A percentile compares a stretch with the other conserved stretches of the same genome.
Evolutionary conservation across 164 flowering plant species (phyloP).

Genomic region (Stephania japonica): DNA sequence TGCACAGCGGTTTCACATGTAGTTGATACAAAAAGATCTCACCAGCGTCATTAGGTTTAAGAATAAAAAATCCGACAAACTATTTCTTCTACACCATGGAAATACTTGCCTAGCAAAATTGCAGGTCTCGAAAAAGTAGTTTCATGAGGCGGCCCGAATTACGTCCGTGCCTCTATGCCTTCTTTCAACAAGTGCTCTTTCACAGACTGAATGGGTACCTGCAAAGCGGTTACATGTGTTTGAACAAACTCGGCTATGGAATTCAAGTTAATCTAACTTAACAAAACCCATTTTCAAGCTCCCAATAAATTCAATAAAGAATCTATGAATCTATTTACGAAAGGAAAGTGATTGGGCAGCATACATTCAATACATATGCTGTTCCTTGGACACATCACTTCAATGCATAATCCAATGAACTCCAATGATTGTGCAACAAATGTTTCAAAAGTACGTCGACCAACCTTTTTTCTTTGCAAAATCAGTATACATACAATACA

Average conservation of each 20-base stretch:
- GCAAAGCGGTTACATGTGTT: constrained; percentile 13
- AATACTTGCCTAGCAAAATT: neutral
- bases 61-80: neutral
- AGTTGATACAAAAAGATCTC: neutral
- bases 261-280: neutral
- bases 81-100: neutral
- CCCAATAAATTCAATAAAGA: too few species aligned
- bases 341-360: too few species aligned
- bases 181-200: constrained; percentile 67
- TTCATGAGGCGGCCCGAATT: neutral
- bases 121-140: neutral
- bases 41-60: neutral
- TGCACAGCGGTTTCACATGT: neutral
- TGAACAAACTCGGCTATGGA: neutral
- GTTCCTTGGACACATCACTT: too few species aligned
- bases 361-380: too few species aligned
- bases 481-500: too few species aligned
- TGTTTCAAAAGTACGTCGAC: too few species aligned
- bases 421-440: too few species aligned
- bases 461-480: too few species aligned
- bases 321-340: too few species aligned
- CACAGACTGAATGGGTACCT: constrained; percentile 81
- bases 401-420: too few species aligned
- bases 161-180: constrained; percentile 73
- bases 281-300: too few species aligned